These are phyloP conservation scores for Volvox reticuliferus DNA, from an alignment of 139 green algal species.

Conservation along the genomic window DNA sequence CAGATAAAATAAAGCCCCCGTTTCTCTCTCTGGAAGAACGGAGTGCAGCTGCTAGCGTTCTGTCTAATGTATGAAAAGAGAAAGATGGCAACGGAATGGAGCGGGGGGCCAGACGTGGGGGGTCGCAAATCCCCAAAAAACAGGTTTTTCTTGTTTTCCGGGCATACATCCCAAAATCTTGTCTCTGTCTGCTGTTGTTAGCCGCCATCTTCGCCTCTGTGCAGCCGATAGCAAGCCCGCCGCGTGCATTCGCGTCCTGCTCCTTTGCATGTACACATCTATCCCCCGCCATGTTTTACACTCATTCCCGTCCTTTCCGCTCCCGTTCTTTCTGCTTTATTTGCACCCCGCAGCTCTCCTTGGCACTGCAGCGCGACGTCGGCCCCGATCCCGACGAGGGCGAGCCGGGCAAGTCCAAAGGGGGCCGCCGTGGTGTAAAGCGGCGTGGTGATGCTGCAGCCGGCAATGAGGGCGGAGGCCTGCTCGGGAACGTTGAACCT, in stretches of 20 bases:
- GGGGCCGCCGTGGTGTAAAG: neutral
- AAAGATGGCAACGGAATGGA: too few relatives aligned
- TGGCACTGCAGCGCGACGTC: conserved; percentile 5
- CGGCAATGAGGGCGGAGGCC: too few relatives aligned
- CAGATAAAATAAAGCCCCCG: too few relatives aligned
- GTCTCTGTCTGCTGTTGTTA: neutral
- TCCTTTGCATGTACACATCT: neutral
- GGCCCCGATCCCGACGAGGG: neutral
- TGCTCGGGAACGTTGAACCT: neutral
- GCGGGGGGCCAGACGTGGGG: too few relatives aligned
- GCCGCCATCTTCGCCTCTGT: neutral
- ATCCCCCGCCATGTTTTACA: neutral
- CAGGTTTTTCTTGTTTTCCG: neutral
- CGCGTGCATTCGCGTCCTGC: neutral
- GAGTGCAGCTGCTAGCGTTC: too few relatives aligned
- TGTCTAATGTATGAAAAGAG: neutral
- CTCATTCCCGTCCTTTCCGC: neutral
- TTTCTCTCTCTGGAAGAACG: too few relatives aligned
- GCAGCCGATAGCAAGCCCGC: too few relatives aligned
- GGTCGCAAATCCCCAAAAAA: neutral
- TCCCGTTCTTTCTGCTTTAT: neutral
- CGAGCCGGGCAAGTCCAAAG: neutral
- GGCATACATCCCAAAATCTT: neutral
- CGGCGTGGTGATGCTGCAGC: neutral
- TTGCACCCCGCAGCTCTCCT: neutral